Evolutionary conservation across 176 grass and related monocot genomes (phyloP), one percentile per base, ranked within the genome.

Genomic region (Cymbopogon citratus): DNA sequence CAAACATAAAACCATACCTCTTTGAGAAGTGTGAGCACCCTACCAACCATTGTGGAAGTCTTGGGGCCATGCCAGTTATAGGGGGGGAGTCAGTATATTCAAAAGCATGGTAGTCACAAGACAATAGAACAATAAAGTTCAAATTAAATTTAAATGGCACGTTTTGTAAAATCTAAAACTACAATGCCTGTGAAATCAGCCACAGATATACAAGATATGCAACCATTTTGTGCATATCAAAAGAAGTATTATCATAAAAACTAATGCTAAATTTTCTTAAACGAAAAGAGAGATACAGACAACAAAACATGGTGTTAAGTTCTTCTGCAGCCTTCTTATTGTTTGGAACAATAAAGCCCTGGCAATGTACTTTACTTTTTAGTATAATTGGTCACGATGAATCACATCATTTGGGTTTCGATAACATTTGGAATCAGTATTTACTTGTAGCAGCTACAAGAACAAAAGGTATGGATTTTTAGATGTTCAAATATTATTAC

Each of bases 1-100:
- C 21, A 41, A 73, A 66, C 24, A 76, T 23, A 63, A 69, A 78
- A 87, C 29, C 40, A n/a, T 92, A 98, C 95, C 92, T 98, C 85
- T 82, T 94, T 87, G 61, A 98, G 92, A 12, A 98, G 84, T 64
- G 86, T 98, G 77, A 98, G 84, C 76, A 98, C 92, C 46, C 95
- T 89, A 25, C 90, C 92, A 39, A 98, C 95, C 95, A 98, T 98
- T 73, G 95, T 94, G 19, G 95, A 98, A 74, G 95, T 98, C 95
- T 98, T 87, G 78, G 64, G 83, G 5, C 79, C 65, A 80, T 67
- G 64, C 60, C 81, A 81, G 40, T 86, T 80, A 78, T 24, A 81
- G 59, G 40, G 40, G 80, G 38, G 21, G 38, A 28, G 40, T 75
- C 10, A 85, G 54, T 75, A 78, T 44, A 57, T 44, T 28, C 23